Evolutionary conservation across 2,329 filamentous ascomycete genomes (phyloP).

Genomic region (Xylaria digitata): DNA sequence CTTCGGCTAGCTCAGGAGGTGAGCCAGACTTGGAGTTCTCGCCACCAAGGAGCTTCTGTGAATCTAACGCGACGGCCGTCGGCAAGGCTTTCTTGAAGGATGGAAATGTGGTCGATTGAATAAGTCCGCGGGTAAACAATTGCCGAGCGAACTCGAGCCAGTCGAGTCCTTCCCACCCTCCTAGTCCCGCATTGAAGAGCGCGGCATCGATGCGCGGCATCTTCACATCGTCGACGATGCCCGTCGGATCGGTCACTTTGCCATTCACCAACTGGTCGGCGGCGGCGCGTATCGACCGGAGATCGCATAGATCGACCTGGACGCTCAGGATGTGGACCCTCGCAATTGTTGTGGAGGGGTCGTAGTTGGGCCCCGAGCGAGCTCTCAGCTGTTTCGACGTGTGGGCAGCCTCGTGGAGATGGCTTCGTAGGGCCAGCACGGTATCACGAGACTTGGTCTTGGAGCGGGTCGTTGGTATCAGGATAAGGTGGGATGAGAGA

Average conservation of each 20-base stretch:
- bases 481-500: slow-evolving; percentile 74
- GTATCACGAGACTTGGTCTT: slow-evolving; percentile 79
- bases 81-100: slow-evolving; percentile 74
- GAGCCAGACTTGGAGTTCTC: slow-evolving; percentile 38
- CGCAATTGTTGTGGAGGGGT: slow-evolving; percentile 56
- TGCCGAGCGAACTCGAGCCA: slow-evolving; percentile 69
- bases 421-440: slow-evolving; percentile 69
- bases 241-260: slow-evolving; percentile 59
- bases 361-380: slow-evolving; percentile 54
- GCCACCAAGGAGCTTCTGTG: slow-evolving; percentile 50
- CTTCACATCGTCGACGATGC: slow-evolving; percentile 53
- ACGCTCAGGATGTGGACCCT: slow-evolving; percentile 69
- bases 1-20: slow-evolving; percentile 76
- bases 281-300: slow-evolving; percentile 62
- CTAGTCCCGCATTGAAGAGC: slow-evolving; percentile 88
- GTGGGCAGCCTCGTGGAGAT: slow-evolving; percentile 65
- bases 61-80: slow-evolving; percentile 57
- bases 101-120: slow-evolving; percentile 80
- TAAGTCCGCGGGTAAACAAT: slow-evolving; percentile 68
- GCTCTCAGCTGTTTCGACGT: slow-evolving; percentile 54
- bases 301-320: slow-evolving; percentile 70
- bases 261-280: slow-evolving; percentile 60
- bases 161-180: slow-evolving; percentile 84
- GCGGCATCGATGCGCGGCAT: slow-evolving; percentile 81
- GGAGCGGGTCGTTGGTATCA: slow-evolving; percentile 87